A percentile compares a stretch with the other conserved stretches of the same genome.
These are phyloP conservation scores for Pseudoscleropodium purum DNA, from an alignment of 225 moss, liverwort and hornwort species.

Conservation along the genomic window DNA sequence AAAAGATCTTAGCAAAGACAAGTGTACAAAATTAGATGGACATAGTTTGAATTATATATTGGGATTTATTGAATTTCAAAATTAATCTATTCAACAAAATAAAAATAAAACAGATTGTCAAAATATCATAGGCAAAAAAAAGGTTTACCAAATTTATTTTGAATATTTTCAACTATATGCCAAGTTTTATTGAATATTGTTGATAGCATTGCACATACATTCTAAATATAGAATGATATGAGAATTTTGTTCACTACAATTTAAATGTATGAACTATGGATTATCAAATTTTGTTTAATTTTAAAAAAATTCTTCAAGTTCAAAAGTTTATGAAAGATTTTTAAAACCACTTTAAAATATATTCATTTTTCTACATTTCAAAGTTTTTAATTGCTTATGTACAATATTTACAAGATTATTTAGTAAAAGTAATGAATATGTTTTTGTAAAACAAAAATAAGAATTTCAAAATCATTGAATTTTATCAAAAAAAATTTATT, in stretches of 20 bases:
- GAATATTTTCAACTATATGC: background rate
- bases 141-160: background rate
- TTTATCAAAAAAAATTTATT: background rate
- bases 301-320: background rate
- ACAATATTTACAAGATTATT: background rate
- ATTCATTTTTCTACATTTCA: too few species aligned
- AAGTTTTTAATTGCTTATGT: background rate
- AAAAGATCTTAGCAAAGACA: too few species aligned
- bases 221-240: background rate
- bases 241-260: background rate
- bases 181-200: background rate
- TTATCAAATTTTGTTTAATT: background rate
- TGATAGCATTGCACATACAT: rapidly evolving
- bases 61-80: background rate
- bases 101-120: background rate
- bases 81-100: background rate
- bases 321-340: background rate
- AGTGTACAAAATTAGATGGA: background rate
- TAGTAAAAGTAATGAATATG: background rate
- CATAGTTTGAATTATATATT: background rate
- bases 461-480: background rate
- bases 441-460: too few species aligned
- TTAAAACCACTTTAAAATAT: too few species aligned
- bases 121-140: background rate
- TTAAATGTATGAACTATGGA: background rate